Conservation (phyloP, 495 filamentous ascomycete species). For the Neurospora discreta region DNA sequence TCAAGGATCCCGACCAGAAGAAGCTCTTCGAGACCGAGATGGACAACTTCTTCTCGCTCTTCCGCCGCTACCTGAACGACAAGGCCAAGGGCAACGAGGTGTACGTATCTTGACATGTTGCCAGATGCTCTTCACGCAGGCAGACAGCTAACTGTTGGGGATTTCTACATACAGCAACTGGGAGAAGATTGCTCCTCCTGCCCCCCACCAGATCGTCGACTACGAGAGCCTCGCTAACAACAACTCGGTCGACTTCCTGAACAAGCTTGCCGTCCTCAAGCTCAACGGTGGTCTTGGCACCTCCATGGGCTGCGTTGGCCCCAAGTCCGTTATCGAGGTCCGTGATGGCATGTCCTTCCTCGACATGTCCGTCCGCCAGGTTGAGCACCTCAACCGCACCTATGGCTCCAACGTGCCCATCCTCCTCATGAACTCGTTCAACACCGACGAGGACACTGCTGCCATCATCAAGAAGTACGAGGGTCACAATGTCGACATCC, state of each 20-base stretch:
- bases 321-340: slow-evolving; percentile 99
- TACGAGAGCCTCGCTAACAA: slow-evolving; percentile 78
- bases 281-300: slow-evolving; percentile 99
- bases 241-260: slow-evolving; percentile 84
- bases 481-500: slow-evolving; percentile 97
- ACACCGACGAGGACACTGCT: slow-evolving; percentile 95
- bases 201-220: slow-evolving; percentile 82
- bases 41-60: slow-evolving; percentile 99
- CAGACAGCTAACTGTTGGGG: slow-evolving; percentile 14
- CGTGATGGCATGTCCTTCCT: slow-evolving; percentile 99
- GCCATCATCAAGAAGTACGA: slow-evolving; percentile 99
- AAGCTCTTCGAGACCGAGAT: slow-evolving; percentile 97
- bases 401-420: slow-evolving; percentile 97
- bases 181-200: slow-evolving; percentile 90
- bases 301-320: slow-evolving; percentile 98
- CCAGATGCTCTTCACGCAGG: not conserved
- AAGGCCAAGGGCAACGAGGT: slow-evolving; percentile 93
- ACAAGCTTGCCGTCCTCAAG: slow-evolving; percentile 97
- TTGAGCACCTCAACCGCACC: slow-evolving; percentile 97
- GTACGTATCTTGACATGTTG: slow-evolving; percentile 28
- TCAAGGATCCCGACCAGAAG: slow-evolving; percentile 72
- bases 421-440: slow-evolving; percentile 99
- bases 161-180: slow-evolving; percentile 59
- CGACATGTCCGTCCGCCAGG: slow-evolving; percentile 95
- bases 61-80: slow-evolving; percentile 95